Percentiles rank a stretch among this genome's conserved stretches.
Evolutionary conservation across 345 rosid genomes (phyloP).

Genomic region (Eucalyptus polyanthemos): DNA sequence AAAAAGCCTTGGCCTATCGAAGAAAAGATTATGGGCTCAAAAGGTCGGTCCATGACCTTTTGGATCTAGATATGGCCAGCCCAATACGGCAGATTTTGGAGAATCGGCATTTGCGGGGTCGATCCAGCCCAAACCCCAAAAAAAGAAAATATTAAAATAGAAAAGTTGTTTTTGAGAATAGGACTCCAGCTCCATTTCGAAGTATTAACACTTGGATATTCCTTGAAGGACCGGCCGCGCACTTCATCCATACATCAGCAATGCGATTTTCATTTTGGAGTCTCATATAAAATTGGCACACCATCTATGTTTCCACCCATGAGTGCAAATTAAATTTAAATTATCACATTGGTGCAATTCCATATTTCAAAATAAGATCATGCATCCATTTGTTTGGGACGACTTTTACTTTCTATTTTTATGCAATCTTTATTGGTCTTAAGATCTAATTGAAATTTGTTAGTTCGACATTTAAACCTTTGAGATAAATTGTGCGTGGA

Average conservation of each 20-base stretch:
- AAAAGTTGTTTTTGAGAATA: background rate
- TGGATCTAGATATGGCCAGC: background rate
- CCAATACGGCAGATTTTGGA: background rate
- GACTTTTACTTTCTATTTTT: background rate
- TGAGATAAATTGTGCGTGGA: background rate
- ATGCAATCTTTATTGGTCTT: background rate
- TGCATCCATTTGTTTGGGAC: accelerated
- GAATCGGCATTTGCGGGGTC: background rate
- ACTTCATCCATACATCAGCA: background rate
- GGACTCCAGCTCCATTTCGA: background rate
- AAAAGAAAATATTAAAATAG: too few species aligned
- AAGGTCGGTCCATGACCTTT: background rate
- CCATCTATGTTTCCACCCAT: accelerated
- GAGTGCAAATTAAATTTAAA: background rate
- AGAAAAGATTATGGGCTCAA: background rate
- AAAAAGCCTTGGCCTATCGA: background rate
- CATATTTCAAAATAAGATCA: too few species aligned
- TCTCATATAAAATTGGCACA: background rate
- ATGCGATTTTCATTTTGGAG: background rate
- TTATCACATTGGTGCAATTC: accelerated
- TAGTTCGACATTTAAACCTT: background rate
- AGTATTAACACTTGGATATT: background rate
- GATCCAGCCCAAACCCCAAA: background rate
- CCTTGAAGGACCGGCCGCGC: background rate
- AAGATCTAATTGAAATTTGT: background rate